phyloP scores from a whole-genome alignment of 176 grass and related monocot genomes.

The Oryza punctata region DNA sequence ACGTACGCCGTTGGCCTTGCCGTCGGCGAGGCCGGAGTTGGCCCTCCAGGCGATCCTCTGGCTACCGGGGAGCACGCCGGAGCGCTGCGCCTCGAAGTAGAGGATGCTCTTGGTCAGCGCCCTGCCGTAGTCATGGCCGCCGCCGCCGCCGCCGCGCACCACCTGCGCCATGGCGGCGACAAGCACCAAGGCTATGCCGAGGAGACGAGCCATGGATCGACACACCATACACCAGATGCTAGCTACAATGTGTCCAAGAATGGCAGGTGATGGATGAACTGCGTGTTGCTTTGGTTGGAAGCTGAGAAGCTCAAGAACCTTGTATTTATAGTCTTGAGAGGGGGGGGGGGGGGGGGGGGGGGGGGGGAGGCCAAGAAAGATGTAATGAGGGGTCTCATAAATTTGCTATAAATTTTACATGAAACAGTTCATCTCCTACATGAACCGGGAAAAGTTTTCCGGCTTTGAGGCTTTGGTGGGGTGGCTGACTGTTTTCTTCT shows the following conservation, averaged over 20 bases:
- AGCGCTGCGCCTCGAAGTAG: slow-evolving; percentile 93
- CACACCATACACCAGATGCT: too few relatives aligned
- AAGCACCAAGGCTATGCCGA: slow-evolving; percentile 31
- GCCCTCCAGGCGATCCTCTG: slow-evolving; percentile 76
- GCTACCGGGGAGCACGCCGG: slow-evolving; percentile 62
- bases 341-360: too few relatives aligned
- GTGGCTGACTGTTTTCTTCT: not conserved
- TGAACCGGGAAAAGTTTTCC: not conserved
- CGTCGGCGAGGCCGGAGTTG: slow-evolving; percentile 78
- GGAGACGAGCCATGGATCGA: slow-evolving; percentile 1
- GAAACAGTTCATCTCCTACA: not conserved
- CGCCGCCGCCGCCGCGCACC: slow-evolving; percentile 29
- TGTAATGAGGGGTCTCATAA: not conserved
- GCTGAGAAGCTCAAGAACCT: not conserved
- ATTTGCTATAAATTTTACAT: not conserved
- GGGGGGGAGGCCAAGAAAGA: not conserved
- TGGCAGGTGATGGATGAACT: not conserved
- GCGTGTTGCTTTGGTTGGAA: slow-evolving; percentile 2
- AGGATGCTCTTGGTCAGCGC: slow-evolving; percentile 93
- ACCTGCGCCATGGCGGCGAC: slow-evolving; percentile 37
- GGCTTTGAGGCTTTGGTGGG: too few relatives aligned
- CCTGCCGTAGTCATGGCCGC: slow-evolving; percentile 64
- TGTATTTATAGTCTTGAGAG: slow-evolving; percentile 42
- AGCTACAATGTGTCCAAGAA: too few relatives aligned
- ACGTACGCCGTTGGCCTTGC: slow-evolving; percentile 79